phyloP scores from a whole-genome alignment of 495 filamentous ascomycete genomes.

The Clohesyomyces aquaticus region DNA sequence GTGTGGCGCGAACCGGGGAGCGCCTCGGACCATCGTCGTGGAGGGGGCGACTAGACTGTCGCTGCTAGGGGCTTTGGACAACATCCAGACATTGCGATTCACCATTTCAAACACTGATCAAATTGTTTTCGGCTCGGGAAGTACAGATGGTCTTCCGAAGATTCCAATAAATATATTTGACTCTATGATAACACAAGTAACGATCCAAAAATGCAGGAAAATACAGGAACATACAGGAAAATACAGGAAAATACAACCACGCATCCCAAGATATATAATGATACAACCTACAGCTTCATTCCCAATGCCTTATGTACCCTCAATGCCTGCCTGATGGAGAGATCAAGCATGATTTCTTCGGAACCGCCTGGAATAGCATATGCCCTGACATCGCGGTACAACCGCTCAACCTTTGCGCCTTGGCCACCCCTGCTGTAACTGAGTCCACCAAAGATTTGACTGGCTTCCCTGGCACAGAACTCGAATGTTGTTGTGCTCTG shows the following conservation, averaged over 20 bases:
- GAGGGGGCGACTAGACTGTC: not conserved
- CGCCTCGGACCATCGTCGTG: no score
- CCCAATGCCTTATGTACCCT: slow-evolving; percentile 87
- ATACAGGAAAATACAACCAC: not conserved
- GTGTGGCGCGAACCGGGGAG: not conserved
- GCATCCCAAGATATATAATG: not conserved
- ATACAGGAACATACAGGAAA: not conserved
- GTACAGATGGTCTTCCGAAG: no score
- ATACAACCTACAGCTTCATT: slow-evolving; percentile 79
- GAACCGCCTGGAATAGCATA: slow-evolving; percentile 96
- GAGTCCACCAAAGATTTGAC: slow-evolving; percentile 95
- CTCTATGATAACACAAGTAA: no score
- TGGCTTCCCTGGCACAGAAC: slow-evolving; percentile 94
- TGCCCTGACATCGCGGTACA: slow-evolving; percentile 95
- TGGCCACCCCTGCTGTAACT: slow-evolving; percentile 93
- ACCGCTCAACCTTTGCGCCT: slow-evolving; percentile 91
- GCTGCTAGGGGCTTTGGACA: not conserved
- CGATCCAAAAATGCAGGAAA: no score
- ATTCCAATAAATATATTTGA: no score
- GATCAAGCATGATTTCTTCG: slow-evolving; percentile 98
- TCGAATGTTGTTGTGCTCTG: slow-evolving; percentile 92
- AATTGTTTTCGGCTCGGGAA: no score
- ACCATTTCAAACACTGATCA: no score
- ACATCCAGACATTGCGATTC: no score
- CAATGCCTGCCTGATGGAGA: slow-evolving; percentile 92